Conservation (phyloP, 2,329 filamentous ascomycete species). For the Paracamarosporium sp. region DNA sequence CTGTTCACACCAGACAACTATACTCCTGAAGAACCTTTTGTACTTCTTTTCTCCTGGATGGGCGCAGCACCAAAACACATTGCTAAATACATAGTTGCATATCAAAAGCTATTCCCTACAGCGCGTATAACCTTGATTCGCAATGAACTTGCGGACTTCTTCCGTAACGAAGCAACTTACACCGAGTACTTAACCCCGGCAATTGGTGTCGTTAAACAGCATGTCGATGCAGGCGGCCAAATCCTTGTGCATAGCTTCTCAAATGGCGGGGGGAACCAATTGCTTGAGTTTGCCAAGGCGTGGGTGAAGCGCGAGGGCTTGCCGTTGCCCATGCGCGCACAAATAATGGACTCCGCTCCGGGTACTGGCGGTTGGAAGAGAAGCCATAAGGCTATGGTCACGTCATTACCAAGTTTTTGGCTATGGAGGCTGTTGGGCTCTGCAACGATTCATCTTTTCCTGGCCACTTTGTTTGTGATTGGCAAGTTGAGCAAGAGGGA, state of each 20-base stretch:
- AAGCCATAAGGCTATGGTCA: constrained; percentile 37
- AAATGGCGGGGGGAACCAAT: constrained; percentile 45
- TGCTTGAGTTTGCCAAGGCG: constrained; percentile 39
- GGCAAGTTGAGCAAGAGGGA: constrained; percentile 24
- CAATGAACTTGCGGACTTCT: constrained; percentile 38
- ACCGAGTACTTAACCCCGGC: constrained; percentile 29
- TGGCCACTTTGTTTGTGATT: constrained; percentile 28
- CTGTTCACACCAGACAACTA: constrained; percentile 33
- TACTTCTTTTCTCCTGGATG: constrained; percentile 45
- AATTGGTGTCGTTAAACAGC: constrained; percentile 30
- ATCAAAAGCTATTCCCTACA: constrained; percentile 39
- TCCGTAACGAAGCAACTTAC: constrained; percentile 27
- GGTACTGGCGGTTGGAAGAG: constrained; percentile 40
- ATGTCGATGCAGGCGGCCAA: constrained; percentile 28
- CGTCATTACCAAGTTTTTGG: constrained; percentile 30
- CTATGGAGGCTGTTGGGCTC: constrained; percentile 36
- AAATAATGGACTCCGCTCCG: constrained; percentile 43
- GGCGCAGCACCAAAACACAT: constrained; percentile 44
- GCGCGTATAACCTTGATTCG: constrained; percentile 40
- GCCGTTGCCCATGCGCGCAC: constrained; percentile 34
- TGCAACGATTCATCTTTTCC: constrained; percentile 32
- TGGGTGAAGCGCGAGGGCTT: constrained; percentile 29
- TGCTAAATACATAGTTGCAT: constrained; percentile 43
- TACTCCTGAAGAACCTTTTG: constrained; percentile 25
- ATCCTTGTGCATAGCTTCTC: constrained; percentile 45